phyloP scores from a whole-genome alignment of 83 land plant genomes.

The Picea engelmannii region DNA sequence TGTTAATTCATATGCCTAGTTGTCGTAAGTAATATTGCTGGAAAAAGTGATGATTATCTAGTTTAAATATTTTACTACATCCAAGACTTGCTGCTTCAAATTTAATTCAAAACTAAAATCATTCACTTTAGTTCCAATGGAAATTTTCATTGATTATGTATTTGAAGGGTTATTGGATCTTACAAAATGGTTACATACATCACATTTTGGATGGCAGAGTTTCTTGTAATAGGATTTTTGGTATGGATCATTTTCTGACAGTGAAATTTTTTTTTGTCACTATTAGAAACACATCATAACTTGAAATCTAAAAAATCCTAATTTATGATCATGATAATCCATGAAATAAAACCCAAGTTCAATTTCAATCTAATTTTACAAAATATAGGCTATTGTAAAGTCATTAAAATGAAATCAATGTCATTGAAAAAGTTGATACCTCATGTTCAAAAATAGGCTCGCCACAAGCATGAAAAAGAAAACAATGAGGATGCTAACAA shows the following conservation, averaged over 20 bases:
- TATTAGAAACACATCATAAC: neutral
- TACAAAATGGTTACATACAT: slow-evolving; percentile 90
- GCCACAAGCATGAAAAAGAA: slow-evolving; percentile 65
- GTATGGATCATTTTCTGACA: slow-evolving; percentile 71
- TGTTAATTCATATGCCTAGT: too few species aligned
- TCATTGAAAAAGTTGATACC: slow-evolving; percentile 30
- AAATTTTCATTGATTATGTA: neutral
- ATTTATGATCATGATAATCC: too few species aligned
- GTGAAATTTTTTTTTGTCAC: slow-evolving; percentile 56
- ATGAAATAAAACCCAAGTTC: neutral
- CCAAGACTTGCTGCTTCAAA: neutral
- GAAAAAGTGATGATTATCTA: neutral
- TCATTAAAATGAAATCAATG: neutral
- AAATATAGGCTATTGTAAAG: neutral
- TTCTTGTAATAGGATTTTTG: slow-evolving; percentile 88
- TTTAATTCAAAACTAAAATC: neutral
- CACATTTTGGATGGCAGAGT: slow-evolving; percentile 88
- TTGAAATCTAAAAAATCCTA: too few species aligned
- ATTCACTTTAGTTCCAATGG: neutral
- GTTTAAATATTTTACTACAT: neutral
- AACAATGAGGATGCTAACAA: slow-evolving; percentile 78
- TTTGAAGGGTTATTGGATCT: slow-evolving; percentile 20
- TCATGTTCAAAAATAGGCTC: slow-evolving; percentile 69
- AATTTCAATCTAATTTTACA: neutral
- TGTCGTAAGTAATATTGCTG: neutral